Evolutionary conservation across 2,329 filamentous ascomycete genomes (phyloP).

Genomic region (Fusarium xylarioides): DNA sequence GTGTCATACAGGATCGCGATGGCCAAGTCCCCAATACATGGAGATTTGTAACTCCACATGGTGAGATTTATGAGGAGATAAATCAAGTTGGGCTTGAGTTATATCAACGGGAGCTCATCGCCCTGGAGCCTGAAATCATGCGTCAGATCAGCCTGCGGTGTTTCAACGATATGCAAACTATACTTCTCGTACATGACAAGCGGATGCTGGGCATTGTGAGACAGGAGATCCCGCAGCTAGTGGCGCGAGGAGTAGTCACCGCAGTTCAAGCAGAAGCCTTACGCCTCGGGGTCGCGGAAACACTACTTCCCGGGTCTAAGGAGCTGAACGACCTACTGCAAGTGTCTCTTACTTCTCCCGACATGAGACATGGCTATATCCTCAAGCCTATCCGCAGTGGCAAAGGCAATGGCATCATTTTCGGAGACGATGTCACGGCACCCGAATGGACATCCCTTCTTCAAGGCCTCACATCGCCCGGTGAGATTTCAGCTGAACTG

Average conservation of each 20-base stretch:
- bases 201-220: constrained; percentile 52
- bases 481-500: background rate
- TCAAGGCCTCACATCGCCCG: constrained; percentile 10
- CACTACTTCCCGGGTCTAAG: constrained; percentile 45
- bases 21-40: background rate
- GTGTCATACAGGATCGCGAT: constrained; percentile 23
- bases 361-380: constrained; percentile 43
- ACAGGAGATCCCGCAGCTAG: constrained; percentile 46
- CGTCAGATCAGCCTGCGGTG: constrained; percentile 49
- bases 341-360: constrained; percentile 10
- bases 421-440: constrained; percentile 48
- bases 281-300: constrained; percentile 46
- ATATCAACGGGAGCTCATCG: constrained; percentile 50
- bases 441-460: constrained; percentile 44
- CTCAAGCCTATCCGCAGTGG: constrained; percentile 52
- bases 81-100: constrained; percentile 52
- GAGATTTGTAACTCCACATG: constrained; percentile 23
- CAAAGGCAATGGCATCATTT: constrained; percentile 52
- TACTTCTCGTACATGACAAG: constrained; percentile 54
- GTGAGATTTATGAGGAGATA: constrained; percentile 47
- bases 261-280: constrained; percentile 40
- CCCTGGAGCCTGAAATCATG: constrained; percentile 44
- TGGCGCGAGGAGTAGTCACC: constrained; percentile 41
- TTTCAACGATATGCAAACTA: constrained; percentile 53
- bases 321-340: constrained; percentile 37